Percentiles rank a stretch among this genome's conserved stretches.
phyloP scores from a whole-genome alignment of 164 flowering plant genomes.

The Brasenia schreberi region DNA sequence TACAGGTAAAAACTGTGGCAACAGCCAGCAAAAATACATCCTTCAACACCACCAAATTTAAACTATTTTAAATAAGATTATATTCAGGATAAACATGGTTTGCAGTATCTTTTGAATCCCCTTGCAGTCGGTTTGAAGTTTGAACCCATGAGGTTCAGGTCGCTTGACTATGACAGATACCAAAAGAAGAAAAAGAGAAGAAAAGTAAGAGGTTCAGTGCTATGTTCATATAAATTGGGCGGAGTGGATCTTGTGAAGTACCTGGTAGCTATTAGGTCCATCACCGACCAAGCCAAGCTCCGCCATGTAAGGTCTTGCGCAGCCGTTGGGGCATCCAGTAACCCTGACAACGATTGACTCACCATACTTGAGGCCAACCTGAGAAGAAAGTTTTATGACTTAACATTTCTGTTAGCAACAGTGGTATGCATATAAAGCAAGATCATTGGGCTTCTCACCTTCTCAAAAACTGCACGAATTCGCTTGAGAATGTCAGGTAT shows the following conservation, averaged over 20 bases:
- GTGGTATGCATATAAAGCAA: too few species aligned
- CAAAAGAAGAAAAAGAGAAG: too few species aligned
- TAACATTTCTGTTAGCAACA: neutral
- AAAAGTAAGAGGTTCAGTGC: too few species aligned
- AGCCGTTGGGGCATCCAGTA: conserved; percentile 98
- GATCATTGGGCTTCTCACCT: conserved; percentile 26
- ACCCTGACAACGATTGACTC: conserved; percentile 83
- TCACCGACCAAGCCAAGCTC: conserved; percentile 98
- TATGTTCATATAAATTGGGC: neutral
- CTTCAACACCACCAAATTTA: too few species aligned
- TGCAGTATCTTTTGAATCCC: too few species aligned
- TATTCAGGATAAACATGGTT: too few species aligned
- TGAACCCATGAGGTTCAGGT: too few species aligned
- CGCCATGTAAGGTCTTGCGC: conserved; percentile 99
- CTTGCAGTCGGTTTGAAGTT: too few species aligned
- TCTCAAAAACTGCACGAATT: conserved; percentile 81
- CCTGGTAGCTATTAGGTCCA: conserved; percentile 99
- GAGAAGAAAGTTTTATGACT: conserved; percentile 7
- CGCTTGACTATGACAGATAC: too few species aligned
- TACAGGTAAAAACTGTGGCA: too few species aligned
- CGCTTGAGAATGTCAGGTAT: conserved; percentile 84
- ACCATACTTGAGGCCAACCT: conserved; percentile 83
- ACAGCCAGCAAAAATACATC: too few species aligned
- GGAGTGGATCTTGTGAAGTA: conserved; percentile 9
- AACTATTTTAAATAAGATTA: too few species aligned